Base-by-base conservation (phyloP, 1,139 yeast genomes). In the Geotrichum cucujoidarum region DNA sequence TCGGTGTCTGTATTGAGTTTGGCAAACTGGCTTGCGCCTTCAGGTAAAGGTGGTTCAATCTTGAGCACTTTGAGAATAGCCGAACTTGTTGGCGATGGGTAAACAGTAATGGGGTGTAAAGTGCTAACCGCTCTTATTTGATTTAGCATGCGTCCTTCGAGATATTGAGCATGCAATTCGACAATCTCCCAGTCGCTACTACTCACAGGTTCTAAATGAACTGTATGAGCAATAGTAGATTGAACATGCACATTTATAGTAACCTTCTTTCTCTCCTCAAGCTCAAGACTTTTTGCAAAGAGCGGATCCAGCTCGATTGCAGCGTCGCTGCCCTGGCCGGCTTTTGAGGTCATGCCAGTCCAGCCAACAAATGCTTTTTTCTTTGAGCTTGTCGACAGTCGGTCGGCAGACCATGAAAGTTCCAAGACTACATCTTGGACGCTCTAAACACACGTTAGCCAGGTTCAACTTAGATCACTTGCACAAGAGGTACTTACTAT, bases 131-230 rank as follows among this genome's bases (percentile, higher is more conserved):
- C 85, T 51, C 97, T 72, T 1, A 94, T 81, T 63, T 90, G 97
- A 47, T 81, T 78, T 38, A 90, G 70, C 58, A 90, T 73, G 57
- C 80, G 79, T 43, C 80, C 79, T 60, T 92, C 97, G 36, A 92
- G 74, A 44, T 75, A 77, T 43, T 76, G 80, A 1, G 95, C 94
- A 64, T 92, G 87, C 3, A 85, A 68, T 60, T 89, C 96, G 4
- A 89, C 86, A 36, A 86, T 70, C 58, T 90, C 97, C 97, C 97
- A 92, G 62, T 92, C 98, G 3, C 84, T 76, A 2, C 82, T 66
- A 0, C 86, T 74, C 30, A 77, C 66, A 0, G 97, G 97, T 60
- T 88, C 97, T 40, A 90, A 73, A 60, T 78, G 80, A 7, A 90
- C 80, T 4, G 80, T 77, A 6, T 73, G 66, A 0, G 89, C 81